Evolutionary conservation across 2,329 filamentous ascomycete genomes (phyloP).

Genomic region (Fusarium fujikuroi): DNA sequence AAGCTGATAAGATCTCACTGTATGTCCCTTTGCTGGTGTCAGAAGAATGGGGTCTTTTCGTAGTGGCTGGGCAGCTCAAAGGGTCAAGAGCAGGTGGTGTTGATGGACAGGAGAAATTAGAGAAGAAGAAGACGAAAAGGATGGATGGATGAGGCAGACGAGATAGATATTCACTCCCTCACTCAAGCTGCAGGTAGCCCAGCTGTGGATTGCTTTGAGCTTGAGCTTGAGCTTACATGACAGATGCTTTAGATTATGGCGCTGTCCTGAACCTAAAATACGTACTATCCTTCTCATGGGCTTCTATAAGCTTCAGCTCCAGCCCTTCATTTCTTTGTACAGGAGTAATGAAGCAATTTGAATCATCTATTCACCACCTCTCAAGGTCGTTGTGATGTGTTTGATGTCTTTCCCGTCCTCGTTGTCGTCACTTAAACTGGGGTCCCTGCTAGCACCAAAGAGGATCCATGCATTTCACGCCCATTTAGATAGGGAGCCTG

Average conservation of each 20-base stretch:
- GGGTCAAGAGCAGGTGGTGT: background rate
- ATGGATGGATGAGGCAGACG: slow-evolving; percentile 10
- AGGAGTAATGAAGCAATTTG: background rate
- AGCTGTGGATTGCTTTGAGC: slow-evolving; percentile 30
- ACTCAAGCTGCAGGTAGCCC: background rate
- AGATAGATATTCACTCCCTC: slow-evolving; percentile 11
- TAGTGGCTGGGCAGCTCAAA: background rate
- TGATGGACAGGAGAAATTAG: background rate
- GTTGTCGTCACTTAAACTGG: slow-evolving; percentile 38
- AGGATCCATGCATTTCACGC: slow-evolving; percentile 34
- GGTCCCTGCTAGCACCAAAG: slow-evolving; percentile 34
- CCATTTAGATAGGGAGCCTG: slow-evolving; percentile 24
- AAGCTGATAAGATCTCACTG: slow-evolving; percentile 16
- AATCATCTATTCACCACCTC: background rate
- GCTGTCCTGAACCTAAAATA: slow-evolving; percentile 8
- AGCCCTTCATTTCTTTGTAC: background rate
- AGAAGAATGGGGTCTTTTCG: background rate
- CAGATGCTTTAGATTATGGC: slow-evolving; percentile 6
- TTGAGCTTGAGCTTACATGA: slow-evolving; percentile 20
- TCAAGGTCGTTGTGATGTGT: slow-evolving; percentile 19
- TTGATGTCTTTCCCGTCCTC: slow-evolving; percentile 30
- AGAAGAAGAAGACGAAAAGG: background rate
- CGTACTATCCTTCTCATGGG: background rate
- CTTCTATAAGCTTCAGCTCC: background rate
- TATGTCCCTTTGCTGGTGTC: background rate